These are phyloP conservation scores for Globisporangium emineosum DNA, from an alignment of 352 stramenopile genomes.

Conservation along the genomic window DNA sequence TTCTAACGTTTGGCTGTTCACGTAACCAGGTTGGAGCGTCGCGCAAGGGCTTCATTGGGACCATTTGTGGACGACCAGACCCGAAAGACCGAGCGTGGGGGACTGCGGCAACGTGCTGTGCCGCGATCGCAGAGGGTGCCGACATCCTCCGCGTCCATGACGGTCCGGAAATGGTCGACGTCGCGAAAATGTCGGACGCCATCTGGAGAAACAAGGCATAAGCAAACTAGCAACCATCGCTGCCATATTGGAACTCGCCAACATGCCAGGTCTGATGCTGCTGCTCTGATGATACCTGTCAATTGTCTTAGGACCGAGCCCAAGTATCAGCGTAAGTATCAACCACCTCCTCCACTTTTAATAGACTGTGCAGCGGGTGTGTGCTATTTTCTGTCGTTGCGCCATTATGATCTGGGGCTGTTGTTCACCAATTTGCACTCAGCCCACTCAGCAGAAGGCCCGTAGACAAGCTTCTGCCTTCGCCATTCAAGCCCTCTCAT, in stretches of 20 bases:
- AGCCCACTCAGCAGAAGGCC: background rate
- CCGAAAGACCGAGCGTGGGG: conserved; percentile 90
- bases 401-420: background rate
- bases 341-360: background rate
- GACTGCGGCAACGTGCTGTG: conserved; percentile 91
- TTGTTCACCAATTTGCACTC: background rate
- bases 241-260: background rate
- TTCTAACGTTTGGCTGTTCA: background rate
- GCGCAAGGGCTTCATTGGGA: conserved; percentile 97
- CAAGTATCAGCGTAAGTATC: background rate
- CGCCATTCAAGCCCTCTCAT: background rate
- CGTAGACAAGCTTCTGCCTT: background rate
- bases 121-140: conserved; percentile 64
- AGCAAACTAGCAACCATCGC: background rate
- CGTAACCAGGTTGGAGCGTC: conserved; percentile 84
- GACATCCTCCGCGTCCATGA: conserved; percentile 97
- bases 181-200: conserved; percentile 90
- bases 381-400: conserved; percentile 9
- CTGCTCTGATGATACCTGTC: background rate
- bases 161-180: conserved; percentile 88
- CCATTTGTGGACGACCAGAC: conserved; percentile 83
- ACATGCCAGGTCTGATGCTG: conserved; percentile 7
- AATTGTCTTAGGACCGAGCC: background rate
- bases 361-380: conserved; percentile 3
- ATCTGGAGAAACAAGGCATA: conserved; percentile 53